A percentile compares a stretch with the other conserved stretches of the same genome.
These are phyloP conservation scores for Macrolepiota albuminosa DNA, from an alignment of 768 basidiomycete species.

Conservation along the genomic window DNA sequence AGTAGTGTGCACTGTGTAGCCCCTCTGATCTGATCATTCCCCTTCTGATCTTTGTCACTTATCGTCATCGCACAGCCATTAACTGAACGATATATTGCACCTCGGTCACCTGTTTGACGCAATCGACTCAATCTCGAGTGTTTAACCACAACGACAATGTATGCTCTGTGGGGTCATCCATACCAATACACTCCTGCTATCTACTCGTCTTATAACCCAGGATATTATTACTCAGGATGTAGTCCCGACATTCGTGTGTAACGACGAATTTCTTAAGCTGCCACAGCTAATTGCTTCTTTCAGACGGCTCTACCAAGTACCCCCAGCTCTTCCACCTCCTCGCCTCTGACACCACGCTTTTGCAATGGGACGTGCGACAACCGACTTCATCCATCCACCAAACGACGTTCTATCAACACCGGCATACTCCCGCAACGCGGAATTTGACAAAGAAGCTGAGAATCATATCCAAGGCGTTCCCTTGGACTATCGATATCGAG, in stretches of 20 bases:
- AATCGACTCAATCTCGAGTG: neutral
- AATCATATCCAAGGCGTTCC: constrained; percentile 57
- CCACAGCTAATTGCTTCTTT: too few relatives aligned
- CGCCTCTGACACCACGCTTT: constrained; percentile 12
- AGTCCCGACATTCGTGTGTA: constrained; percentile 1
- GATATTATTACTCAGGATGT: neutral
- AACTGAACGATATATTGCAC: neutral
- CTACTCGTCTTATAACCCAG: constrained; percentile 7
- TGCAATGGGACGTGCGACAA: constrained; percentile 5
- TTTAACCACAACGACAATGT: neutral
- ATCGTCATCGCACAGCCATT: neutral
- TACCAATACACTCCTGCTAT: constrained; percentile 5
- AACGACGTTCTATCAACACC: constrained; percentile 7
- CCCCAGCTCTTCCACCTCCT: constrained; percentile 15
- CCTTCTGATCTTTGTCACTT: neutral
- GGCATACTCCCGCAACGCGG: constrained; percentile 29
- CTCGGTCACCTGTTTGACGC: too few relatives aligned
- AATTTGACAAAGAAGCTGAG: constrained; percentile 38
- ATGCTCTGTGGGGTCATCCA: constrained; percentile 3
- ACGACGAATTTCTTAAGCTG: neutral
- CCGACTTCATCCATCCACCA: constrained; percentile 5
- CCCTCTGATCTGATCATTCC: neutral
- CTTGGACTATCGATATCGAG: constrained; percentile 59
- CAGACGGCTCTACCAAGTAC: constrained; percentile 12
- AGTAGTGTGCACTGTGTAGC: neutral